Conservation (phyloP, 2,329 filamentous ascomycete species). For the Monosporascus sp. region DNA sequence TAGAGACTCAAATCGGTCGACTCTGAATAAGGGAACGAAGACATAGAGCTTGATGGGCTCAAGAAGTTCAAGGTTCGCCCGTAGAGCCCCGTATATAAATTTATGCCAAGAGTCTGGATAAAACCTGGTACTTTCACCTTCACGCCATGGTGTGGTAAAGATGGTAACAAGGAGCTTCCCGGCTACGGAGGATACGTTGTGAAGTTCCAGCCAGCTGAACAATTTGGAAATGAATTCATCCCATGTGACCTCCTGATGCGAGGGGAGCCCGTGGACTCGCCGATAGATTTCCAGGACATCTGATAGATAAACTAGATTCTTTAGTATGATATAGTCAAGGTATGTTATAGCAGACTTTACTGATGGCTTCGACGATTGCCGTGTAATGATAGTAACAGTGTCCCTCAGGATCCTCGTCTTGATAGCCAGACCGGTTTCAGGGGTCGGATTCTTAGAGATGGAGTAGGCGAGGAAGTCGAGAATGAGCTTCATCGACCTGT, state of each 20-base stretch:
- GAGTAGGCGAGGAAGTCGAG: conserved; percentile 52
- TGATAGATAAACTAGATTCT: conserved; percentile 47
- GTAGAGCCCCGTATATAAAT: conserved; percentile 50
- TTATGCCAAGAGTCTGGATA: conserved; percentile 45
- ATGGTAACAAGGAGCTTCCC: conserved; percentile 57
- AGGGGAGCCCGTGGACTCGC: conserved; percentile 21
- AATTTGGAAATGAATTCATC: conserved; percentile 43
- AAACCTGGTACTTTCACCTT: conserved; percentile 25
- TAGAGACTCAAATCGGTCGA: conserved; percentile 48
- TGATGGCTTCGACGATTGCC: conserved; percentile 55
- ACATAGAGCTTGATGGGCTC: conserved; percentile 62
- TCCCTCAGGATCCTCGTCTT: conserved; percentile 44
- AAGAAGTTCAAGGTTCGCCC: conserved; percentile 44
- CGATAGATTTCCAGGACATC: conserved; percentile 41
- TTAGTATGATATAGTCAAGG: conserved; percentile 60
- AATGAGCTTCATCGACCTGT: conserved; percentile 58
- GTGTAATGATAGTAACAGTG: conserved; percentile 54
- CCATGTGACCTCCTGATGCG: conserved; percentile 36
- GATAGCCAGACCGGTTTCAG: conserved; percentile 30
- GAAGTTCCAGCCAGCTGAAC: conserved; percentile 51
- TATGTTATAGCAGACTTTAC: conserved; percentile 67
- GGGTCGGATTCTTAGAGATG: conserved; percentile 44
- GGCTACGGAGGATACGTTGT: conserved; percentile 54
- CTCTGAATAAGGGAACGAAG: conserved; percentile 57
- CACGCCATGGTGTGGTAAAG: conserved; percentile 42